Evolutionary conservation across 495 filamentous ascomycete genomes (phyloP).

Genomic region (Immersiella caudata): DNA sequence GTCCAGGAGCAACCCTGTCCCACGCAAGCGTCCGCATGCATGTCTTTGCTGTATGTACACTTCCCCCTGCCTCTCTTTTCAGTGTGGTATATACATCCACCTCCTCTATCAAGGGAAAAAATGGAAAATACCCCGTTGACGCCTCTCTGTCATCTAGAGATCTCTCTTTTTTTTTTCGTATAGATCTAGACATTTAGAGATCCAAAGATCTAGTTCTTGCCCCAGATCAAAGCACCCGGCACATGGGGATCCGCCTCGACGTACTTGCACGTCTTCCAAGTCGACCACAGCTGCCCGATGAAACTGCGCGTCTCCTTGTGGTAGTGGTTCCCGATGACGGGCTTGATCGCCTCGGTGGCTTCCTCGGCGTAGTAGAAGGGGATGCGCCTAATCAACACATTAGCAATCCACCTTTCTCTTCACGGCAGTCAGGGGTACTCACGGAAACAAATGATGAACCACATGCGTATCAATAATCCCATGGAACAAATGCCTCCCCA

Average conservation of each 20-base stretch:
- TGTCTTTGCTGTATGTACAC: neutral
- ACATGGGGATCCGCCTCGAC: constrained; percentile 38
- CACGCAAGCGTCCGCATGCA: neutral
- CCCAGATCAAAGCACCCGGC: constrained; percentile 41
- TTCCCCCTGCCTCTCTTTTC: neutral
- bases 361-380: constrained; percentile 91
- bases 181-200: too few species aligned
- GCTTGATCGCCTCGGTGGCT: constrained; percentile 79
- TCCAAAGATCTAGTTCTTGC: constrained; percentile 24
- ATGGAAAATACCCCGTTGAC: neutral
- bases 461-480: constrained; percentile 91
- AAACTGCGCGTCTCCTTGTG: constrained; percentile 54
- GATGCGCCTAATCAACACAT: constrained; percentile 57
- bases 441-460: constrained; percentile 78
- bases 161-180: too few species aligned
- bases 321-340: constrained; percentile 79
- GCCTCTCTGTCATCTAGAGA: too few species aligned
- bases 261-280: constrained; percentile 39
- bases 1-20: too few species aligned
- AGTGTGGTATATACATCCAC: neutral
- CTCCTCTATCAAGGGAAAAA: constrained; percentile 1
- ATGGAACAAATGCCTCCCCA: constrained; percentile 82
- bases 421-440: too few species aligned
- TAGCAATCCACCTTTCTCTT: neutral
- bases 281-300: constrained; percentile 41